Conservation (phyloP, 441 rosid genomes). For the Hypseocharis bilobata region DNA sequence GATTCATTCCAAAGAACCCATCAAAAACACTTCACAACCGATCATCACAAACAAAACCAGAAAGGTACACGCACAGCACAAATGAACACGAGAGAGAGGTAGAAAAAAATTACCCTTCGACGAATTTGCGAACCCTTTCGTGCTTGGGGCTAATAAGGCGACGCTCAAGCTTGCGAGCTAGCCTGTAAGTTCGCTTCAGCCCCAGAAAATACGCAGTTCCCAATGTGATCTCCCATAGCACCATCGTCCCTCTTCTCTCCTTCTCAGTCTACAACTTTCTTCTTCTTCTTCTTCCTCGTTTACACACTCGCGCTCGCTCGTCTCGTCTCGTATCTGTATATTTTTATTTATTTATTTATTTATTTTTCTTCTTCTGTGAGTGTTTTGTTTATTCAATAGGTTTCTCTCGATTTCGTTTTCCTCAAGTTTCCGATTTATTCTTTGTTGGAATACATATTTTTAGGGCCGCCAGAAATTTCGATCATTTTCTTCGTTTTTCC, state of each 20-base stretch:
- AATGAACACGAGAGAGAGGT: neutral
- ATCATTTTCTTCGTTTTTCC: conserved; percentile 1
- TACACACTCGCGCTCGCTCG: too few species aligned
- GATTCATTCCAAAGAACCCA: too few species aligned
- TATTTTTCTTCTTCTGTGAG: too few species aligned
- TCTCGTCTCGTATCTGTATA: neutral
- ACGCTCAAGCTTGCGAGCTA: conserved; percentile 66
- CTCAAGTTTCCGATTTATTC: conserved; percentile 15
- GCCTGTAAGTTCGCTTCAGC: conserved; percentile 58
- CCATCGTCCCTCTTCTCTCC: conserved; percentile 36
- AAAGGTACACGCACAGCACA: too few species aligned
- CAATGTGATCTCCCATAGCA: conserved; percentile 84
- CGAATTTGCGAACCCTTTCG: conserved; percentile 51
- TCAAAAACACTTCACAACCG: too few species aligned
- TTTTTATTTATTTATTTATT: neutral
- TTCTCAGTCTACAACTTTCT: neutral
- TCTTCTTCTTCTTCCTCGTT: too few species aligned
- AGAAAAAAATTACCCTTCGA: conserved; percentile 36
- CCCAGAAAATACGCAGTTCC: conserved; percentile 86
- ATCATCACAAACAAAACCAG: neutral
- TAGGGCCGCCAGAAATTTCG: conserved; percentile 32
- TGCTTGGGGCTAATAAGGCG: conserved; percentile 49
- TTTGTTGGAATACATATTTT: neutral
- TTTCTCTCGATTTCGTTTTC: conserved; percentile 20
- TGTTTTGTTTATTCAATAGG: too few species aligned